Evolutionary conservation across 768 basidiomycete species (phyloP), one percentile per base, ranked within the genome.

Genomic region (Tricholoma matsutake): DNA sequence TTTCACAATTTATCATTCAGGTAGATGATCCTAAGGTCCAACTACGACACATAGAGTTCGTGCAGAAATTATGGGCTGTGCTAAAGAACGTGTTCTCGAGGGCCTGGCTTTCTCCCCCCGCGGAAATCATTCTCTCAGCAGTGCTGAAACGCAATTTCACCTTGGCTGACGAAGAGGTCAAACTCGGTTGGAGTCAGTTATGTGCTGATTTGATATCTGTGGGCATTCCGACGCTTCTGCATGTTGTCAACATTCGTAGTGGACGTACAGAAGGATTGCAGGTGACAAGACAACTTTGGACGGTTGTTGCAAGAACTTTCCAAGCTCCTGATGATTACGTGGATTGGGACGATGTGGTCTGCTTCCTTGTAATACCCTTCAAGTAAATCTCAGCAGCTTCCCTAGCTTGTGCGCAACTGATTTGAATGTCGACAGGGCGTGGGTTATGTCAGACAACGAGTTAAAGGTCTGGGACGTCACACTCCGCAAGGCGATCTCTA

Each of bases 11-110:
- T 63, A 64, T 81, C 22, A 61, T 62, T 6, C 64, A 67, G 0
- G 41, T 65, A 4, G 68, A 69, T 3, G 63, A 63, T 3, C 45
- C 58, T 4, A 63, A 67, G 3, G 66, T 58, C 3, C 81, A 85
- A 65, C 52, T 74, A 20, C 67, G 61, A 31, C 73, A 72, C 49
- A 72, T 88, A n/a, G 56, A 60, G 2, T 70, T 79, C 29, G 71
- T 83, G 10, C 67, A 69, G 49, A 78, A 76, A 54, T 70, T 88
- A 31, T 89, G 86, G 87, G 71, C 64, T 16, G 75, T 78, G 11
- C 75, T 82, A 70, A 80, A 76, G 71, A 79, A 80, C 37, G 79
- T 82, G 5, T 85, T 85, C 54, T 65, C 73, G 18, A 41, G 66
- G 1, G 32, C 72, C 7, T 78, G 72, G 73, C 76, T 88, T 16